phyloP scores from a whole-genome alignment of 345 rosid species.

The Aquilaria malaccensis region DNA sequence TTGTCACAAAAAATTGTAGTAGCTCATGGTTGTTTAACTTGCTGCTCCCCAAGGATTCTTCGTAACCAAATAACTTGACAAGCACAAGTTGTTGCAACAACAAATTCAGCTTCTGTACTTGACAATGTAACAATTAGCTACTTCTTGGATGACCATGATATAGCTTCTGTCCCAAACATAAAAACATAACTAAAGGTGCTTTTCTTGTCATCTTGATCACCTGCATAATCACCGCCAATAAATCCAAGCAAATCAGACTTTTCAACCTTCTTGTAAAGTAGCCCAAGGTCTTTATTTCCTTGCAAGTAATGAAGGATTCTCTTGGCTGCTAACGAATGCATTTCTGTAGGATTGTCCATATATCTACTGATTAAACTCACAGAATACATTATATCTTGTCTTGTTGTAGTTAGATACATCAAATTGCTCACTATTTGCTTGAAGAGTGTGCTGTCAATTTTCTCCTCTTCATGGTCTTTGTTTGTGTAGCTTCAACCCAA shows the following conservation, averaged over 20 bases:
- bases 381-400: background rate
- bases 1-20: background rate
- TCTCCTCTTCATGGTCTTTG: background rate
- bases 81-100: no score
- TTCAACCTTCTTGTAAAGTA: background rate
- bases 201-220: constrained; percentile 1
- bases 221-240: constrained; percentile 2
- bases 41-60: no score
- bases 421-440: background rate
- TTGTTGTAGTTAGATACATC: background rate
- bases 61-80: no score
- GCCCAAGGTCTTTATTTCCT: background rate
- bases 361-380: background rate
- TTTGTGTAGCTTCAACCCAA: background rate
- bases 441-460: background rate
- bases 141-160: background rate
- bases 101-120: background rate
- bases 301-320: background rate
- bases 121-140: background rate
- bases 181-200: background rate
- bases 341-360: background rate
- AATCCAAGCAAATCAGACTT: background rate
- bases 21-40: no score
- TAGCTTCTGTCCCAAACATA: background rate
- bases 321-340: background rate